Evolutionary conservation across 257 asterid genomes (phyloP).

Genomic region (Osmanthus fragrans): DNA sequence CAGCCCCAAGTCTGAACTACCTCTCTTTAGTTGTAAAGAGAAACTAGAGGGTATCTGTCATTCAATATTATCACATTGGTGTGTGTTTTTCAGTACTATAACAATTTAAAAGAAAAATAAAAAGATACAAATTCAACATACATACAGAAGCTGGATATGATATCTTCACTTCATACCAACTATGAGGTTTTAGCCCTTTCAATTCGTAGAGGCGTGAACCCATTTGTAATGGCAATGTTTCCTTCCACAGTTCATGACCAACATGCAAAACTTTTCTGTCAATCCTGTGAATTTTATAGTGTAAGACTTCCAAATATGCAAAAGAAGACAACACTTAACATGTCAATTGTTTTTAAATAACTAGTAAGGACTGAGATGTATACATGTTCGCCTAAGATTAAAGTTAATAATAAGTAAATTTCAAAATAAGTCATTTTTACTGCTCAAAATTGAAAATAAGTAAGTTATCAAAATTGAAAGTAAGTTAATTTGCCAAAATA

Average conservation of each 20-base stretch:
- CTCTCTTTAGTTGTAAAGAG: conserved; percentile 64
- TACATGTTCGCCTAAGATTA: neutral
- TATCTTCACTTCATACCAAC: conserved; percentile 56
- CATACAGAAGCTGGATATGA: conserved; percentile 97
- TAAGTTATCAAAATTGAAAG: neutral
- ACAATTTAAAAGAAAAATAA: neutral
- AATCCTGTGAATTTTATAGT: neutral
- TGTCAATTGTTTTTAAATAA: neutral
- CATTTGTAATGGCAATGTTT: neutral
- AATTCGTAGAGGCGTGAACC: neutral
- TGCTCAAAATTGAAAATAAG: neutral
- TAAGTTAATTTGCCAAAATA: neutral
- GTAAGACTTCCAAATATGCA: neutral
- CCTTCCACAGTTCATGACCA: neutral
- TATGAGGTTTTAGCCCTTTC: neutral
- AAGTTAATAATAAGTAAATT: too few species aligned
- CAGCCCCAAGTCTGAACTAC: conserved; percentile 40
- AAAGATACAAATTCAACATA: conserved; percentile 25
- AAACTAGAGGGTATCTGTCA: conserved; percentile 79
- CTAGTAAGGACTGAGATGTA: neutral
- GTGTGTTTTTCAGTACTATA: neutral
- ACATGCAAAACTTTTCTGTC: neutral
- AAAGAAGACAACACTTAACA: neutral
- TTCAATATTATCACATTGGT: conserved; percentile 22
- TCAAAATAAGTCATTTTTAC: neutral